Percentiles rank a stretch among this genome's conserved stretches.
Evolutionary conservation across 2,329 filamentous ascomycete species (phyloP).

Genomic region (Diplodia seriata): DNA sequence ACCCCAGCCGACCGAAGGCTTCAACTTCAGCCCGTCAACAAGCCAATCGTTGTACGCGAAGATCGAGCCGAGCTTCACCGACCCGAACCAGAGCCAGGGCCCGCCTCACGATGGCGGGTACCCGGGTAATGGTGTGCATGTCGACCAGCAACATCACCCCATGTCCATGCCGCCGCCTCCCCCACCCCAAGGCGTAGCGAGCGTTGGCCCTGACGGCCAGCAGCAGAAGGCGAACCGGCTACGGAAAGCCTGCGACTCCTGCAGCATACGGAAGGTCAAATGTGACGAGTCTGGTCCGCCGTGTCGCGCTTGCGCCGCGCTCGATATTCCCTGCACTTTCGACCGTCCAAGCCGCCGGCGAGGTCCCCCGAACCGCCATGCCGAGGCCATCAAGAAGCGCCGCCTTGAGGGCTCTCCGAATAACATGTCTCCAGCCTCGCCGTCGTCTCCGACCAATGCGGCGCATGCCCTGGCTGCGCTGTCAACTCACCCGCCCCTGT

Average conservation of each 20-base stretch:
- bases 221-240: conserved; percentile 47
- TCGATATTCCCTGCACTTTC: conserved; percentile 73
- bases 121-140: conserved; percentile 25
- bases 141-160: conserved; percentile 32
- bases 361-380: conserved; percentile 71
- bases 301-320: conserved; percentile 68
- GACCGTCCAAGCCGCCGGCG: conserved; percentile 67
- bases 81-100: conserved; percentile 30
- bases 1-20: conserved; percentile 33
- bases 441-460: conserved; percentile 60
- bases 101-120: conserved; percentile 27
- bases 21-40: conserved; percentile 30
- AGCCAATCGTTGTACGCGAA: conserved; percentile 36
- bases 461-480: conserved; percentile 61
- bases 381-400: conserved; percentile 70
- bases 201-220: conserved; percentile 32
- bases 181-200: conserved; percentile 28
- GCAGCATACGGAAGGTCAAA: conserved; percentile 55
- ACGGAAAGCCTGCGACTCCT: conserved; percentile 52
- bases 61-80: conserved; percentile 33
- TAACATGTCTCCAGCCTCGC: conserved; percentile 52
- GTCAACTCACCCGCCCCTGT: conserved; percentile 56
- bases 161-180: conserved; percentile 30
- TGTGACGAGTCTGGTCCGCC: conserved; percentile 72
- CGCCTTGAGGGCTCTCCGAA: conserved; percentile 57